Evolutionary conservation across 2,329 filamentous ascomycete genomes (phyloP).

Genomic region (Beauveria caledonica): DNA sequence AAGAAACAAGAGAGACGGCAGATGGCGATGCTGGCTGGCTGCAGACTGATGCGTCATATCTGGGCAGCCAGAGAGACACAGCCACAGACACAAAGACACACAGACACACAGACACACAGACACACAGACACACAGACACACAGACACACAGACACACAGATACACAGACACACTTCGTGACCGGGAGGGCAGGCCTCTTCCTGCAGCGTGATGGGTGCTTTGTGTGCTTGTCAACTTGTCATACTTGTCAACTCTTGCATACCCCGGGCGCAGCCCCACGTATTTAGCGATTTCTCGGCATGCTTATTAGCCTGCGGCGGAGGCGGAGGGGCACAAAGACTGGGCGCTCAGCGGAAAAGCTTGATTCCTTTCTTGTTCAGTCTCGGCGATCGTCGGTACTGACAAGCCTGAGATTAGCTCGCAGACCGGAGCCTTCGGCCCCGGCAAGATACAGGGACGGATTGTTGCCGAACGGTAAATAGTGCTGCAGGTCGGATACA

Average conservation of each 20-base stretch:
- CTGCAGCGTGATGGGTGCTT: not conserved
- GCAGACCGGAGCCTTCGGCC: not conserved
- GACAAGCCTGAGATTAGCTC: not conserved
- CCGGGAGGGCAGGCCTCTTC: not conserved
- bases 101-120: too few relatives aligned
- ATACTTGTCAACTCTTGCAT: not conserved
- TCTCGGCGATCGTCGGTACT: slow-evolving; percentile 5
- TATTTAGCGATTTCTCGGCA: slow-evolving; percentile 11
- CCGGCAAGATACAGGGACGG: not conserved
- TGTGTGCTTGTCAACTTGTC: not conserved
- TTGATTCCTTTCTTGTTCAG: slow-evolving; percentile 13
- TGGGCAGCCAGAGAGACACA: not conserved
- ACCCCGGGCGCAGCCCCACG: slow-evolving; percentile 9
- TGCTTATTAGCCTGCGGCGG: slow-evolving; percentile 8
- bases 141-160: too few relatives aligned
- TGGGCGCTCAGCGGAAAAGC: slow-evolving; percentile 15
- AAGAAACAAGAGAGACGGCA: slow-evolving; percentile 3
- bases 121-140: too few relatives aligned
- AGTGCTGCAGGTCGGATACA: not conserved
- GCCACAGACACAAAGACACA: too few relatives aligned
- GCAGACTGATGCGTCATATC: not conserved
- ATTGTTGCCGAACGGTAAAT: not conserved
- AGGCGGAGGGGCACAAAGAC: slow-evolving; percentile 12
- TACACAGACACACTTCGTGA: too few relatives aligned
- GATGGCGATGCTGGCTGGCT: not conserved